A percentile compares a stretch with the other conserved stretches of the same genome.
Conservation (phyloP, 2,329 filamentous ascomycete species). For the Penicillium fuscoglaucum region DNA sequence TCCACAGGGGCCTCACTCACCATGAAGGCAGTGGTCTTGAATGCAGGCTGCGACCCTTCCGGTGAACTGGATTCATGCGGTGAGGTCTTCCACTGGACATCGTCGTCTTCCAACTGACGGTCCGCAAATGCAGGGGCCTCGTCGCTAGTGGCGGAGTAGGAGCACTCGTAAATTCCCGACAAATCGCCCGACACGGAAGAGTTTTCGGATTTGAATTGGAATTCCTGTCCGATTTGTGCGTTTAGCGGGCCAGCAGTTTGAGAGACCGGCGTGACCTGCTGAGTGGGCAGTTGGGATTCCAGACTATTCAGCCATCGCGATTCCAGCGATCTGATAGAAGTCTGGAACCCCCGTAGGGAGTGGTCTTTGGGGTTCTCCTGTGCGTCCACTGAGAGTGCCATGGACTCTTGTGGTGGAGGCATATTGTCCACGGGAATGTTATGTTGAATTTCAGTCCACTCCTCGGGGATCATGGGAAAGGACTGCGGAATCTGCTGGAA, state of each 20-base stretch:
- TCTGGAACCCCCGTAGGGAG: conserved; percentile 26
- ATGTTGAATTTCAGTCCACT: conserved; percentile 29
- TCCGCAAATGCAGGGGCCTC: conserved; percentile 33
- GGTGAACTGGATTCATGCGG: conserved; percentile 29
- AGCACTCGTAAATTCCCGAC: conserved; percentile 35
- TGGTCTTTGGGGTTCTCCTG: conserved; percentile 26
- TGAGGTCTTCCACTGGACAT: conserved; percentile 31
- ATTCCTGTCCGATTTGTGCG: conserved; percentile 28
- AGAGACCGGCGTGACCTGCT: conserved; percentile 30
- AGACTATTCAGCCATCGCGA: conserved; percentile 37
- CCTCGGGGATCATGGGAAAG: conserved; percentile 32
- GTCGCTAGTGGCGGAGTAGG: conserved; percentile 36
- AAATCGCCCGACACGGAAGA: conserved; percentile 41
- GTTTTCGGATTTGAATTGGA: conserved; percentile 39
- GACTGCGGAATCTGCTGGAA: conserved; percentile 34
- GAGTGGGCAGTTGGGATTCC: conserved; percentile 36
- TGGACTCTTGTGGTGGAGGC: conserved; percentile 14
- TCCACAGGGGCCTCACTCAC: conserved; percentile 37
- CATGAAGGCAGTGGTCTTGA: conserved; percentile 37
- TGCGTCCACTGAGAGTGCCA: conserved; percentile 22
- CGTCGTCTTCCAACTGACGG: conserved; percentile 34
- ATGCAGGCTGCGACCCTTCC: conserved; percentile 26
- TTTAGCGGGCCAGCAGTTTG: conserved; percentile 22
- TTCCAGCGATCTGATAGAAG: conserved; percentile 33
- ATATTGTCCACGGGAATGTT: conserved; percentile 19